phyloP scores from a whole-genome alignment of 73 alveolate genomes.

The Uronychia setigera region DNA sequence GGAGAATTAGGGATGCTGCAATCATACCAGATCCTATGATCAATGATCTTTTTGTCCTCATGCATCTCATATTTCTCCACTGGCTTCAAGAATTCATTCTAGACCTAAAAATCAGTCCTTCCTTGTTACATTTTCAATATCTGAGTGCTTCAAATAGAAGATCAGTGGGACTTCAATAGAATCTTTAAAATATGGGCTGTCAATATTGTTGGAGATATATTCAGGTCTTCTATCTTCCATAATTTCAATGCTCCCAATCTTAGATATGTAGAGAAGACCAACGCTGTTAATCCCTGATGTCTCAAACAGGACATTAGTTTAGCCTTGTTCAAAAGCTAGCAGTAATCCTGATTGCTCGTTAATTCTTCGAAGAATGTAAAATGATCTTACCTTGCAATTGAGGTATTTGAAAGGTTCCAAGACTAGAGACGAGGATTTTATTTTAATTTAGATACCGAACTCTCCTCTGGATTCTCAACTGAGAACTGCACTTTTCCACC shows the following conservation, averaged over 20 bases:
- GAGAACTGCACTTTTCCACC: slow-evolving; percentile 25
- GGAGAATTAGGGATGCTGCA: neutral
- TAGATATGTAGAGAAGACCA: neutral
- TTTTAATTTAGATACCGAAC: neutral
- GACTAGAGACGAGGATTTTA: too few relatives aligned
- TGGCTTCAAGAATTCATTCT: too few relatives aligned
- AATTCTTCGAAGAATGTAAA: neutral
- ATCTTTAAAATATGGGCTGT: neutral
- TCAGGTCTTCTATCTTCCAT: neutral
- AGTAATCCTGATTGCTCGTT: neutral
- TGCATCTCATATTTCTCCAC: too few relatives aligned
- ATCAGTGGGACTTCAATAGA: neutral
- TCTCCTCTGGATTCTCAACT: neutral
- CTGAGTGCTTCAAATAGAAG: neutral
- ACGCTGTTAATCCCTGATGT: neutral
- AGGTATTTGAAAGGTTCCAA: too few relatives aligned
- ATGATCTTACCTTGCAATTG: neutral
- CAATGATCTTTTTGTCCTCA: too few relatives aligned
- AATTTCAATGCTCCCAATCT: neutral
- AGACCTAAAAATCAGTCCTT: neutral
- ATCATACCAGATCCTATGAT: neutral
- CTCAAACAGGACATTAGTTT: neutral
- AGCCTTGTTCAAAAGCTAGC: neutral
- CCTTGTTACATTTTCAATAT: neutral
- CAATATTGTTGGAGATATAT: neutral